Evolutionary conservation across 306 rosid genomes (phyloP), one percentile per base, ranked within the genome.

Genomic region (Begonia peltatifolia): DNA sequence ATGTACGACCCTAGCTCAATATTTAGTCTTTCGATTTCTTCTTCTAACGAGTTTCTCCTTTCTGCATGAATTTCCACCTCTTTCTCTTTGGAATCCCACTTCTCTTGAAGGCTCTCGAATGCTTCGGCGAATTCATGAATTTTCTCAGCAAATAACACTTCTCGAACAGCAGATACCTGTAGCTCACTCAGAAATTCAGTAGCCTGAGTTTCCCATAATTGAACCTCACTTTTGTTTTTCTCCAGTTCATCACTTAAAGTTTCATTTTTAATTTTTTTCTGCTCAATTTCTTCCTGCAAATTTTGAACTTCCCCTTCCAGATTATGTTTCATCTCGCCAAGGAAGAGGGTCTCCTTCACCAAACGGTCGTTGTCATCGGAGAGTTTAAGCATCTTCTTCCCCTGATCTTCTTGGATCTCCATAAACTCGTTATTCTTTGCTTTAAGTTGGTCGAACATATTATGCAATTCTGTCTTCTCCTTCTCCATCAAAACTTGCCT

Each of bases 171-270:
- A 2, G 48, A 44, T 3, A 68, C 63, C 14, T 52, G 68, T 14
- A 79, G 71, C 62, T 83, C 82, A 67, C 43, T 42, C 38, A 44
- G 14, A 44, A 44, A n/a, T 6, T 10, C 48, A 35, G 81, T 73
- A 61, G 93, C 83, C 68, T 76, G 84, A 51, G 66, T 63, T 66
- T 75, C 76, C 88, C 93, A 88, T 53, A 74, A 64, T 64, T 68
- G 74, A 66, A 70, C 63, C 72, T 88, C 84, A 47, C 62, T 55
- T 52, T 16, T 53, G 38, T 30, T 30, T 30, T 30, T 30, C 38
- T 30, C 38, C 38, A 30, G 38, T 30, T 4, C 38, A 7, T 30
- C 38, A 7, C 44, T 71, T 15, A 71, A 52, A 47, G 36, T 57
- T 18, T 14, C 38, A 3, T 30, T 30, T 30, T 5, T 30, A 0